phyloP scores from a whole-genome alignment of 495 filamentous ascomycete genomes.

The Apiosordaria backusii region DNA sequence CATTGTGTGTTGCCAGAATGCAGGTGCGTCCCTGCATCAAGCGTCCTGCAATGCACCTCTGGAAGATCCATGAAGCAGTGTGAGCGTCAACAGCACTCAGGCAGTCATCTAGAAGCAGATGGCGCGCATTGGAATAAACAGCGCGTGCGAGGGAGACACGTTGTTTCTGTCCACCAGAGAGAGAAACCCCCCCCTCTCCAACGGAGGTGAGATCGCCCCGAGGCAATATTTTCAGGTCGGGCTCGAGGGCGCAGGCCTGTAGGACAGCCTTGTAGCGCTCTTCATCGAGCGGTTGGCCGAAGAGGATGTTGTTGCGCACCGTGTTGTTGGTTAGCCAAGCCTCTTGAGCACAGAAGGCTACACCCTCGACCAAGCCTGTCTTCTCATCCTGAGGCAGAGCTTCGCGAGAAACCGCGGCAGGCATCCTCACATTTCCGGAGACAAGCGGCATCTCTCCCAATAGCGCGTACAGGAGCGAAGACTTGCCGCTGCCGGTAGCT shows the following conservation, averaged over 20 bases:
- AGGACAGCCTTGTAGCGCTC: constrained; percentile 78
- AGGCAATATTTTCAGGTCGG: constrained; percentile 74
- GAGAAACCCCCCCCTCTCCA: constrained; percentile 74
- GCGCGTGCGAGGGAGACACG: constrained; percentile 4
- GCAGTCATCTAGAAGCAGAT: constrained; percentile 7
- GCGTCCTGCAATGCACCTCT: constrained; percentile 12
- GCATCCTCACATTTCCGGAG: constrained; percentile 11
- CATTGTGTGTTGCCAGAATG: constrained; percentile 25
- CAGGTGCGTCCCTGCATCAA: constrained; percentile 16
- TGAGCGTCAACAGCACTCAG: constrained; percentile 14
- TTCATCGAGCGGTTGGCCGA: constrained; percentile 41
- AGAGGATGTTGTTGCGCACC: constrained; percentile 45
- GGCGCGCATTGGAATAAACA: background rate
- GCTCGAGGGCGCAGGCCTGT: constrained; percentile 70
- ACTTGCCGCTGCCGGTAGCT: constrained; percentile 20
- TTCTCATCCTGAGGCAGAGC: constrained; percentile 8
- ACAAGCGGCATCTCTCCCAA: constrained; percentile 22
- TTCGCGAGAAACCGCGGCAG: constrained; percentile 7
- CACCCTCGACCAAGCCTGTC: constrained; percentile 3
- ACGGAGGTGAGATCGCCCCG: constrained; percentile 83
- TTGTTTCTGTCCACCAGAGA: constrained; percentile 62
- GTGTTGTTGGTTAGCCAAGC: constrained; percentile 40
- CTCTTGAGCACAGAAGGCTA: constrained; percentile 32
- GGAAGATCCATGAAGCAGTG: constrained; percentile 9
- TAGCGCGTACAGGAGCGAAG: constrained; percentile 19